Evolutionary conservation across 2,329 filamentous ascomycete species (phyloP).

Genomic region (Nemania sp.): DNA sequence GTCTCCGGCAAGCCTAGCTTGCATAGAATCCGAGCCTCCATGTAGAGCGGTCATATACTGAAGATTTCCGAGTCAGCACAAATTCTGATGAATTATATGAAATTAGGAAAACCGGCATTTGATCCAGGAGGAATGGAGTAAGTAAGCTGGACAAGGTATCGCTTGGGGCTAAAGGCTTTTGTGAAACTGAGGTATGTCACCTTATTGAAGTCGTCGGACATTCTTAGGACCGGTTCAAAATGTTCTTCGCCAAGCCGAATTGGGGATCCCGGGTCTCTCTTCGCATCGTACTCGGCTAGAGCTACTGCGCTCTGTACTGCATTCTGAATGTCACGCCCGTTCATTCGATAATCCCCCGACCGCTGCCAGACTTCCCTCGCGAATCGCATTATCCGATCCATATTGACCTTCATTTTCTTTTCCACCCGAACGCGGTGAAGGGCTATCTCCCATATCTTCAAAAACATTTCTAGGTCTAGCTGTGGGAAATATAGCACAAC

Average conservation of each 20-base stretch:
- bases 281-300: background rate
- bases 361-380: too few relatives aligned
- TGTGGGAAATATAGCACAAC: background rate
- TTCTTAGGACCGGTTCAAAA: background rate
- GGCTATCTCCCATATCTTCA: background rate
- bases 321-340: conserved; percentile 3
- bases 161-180: background rate
- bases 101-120: background rate
- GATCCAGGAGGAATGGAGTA: background rate
- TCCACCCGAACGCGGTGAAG: background rate
- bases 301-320: background rate
- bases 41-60: background rate
- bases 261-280: background rate
- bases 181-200: background rate
- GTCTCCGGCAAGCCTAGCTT: background rate
- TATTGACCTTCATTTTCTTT: background rate
- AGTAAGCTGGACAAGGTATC: background rate
- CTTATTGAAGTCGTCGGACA: background rate
- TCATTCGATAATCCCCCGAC: background rate
- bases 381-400: background rate
- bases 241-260: background rate
- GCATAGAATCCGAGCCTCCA: background rate
- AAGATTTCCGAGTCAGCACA: background rate
- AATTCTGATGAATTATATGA: background rate
- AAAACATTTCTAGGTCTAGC: background rate